Percentiles rank a stretch among this genome's conserved stretches.
Conservation (phyloP, 2,329 filamentous ascomycete genomes). For the Aspergillus sp. region DNA sequence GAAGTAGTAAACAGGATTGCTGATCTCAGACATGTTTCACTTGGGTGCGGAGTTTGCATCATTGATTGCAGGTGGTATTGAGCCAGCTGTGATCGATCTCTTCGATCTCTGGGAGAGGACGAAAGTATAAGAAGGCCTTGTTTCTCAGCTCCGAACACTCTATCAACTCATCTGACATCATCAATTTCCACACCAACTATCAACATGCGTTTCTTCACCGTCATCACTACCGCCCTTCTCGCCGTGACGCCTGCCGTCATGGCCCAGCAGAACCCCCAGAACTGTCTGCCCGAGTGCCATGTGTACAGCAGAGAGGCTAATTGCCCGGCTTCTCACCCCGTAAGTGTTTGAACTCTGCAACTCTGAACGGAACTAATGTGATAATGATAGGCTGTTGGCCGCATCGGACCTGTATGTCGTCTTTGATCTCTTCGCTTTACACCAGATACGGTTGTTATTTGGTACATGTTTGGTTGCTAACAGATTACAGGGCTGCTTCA, state of each 20-base stretch:
- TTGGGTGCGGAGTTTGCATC: no score
- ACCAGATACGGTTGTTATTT: not conserved
- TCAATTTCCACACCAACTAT: not conserved
- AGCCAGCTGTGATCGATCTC: no score
- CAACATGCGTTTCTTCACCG: slow-evolving; percentile 2
- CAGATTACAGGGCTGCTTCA: not conserved
- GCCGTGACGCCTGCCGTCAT: slow-evolving; percentile 1
- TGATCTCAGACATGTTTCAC: no score
- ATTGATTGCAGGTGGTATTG: no score
- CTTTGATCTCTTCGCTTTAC: not conserved
- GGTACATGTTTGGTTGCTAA: not conserved
- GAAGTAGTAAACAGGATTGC: no score
- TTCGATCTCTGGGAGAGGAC: no score
- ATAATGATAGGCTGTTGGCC: not conserved
- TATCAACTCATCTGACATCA: no score
- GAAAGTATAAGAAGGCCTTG: no score
- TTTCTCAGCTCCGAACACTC: no score
- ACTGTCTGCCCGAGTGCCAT: slow-evolving; percentile 1
- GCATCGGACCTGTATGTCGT: not conserved
- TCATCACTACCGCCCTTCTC: slow-evolving; percentile 1
- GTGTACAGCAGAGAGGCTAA: slow-evolving; percentile 1
- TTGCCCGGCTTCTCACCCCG: slow-evolving; percentile 1
- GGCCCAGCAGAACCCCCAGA: slow-evolving; percentile 1
- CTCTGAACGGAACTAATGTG: not conserved
- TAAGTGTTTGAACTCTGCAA: not conserved